Conservation (phyloP, 2,329 filamentous ascomycete genomes). For the Colletotrichum sp. region DNA sequence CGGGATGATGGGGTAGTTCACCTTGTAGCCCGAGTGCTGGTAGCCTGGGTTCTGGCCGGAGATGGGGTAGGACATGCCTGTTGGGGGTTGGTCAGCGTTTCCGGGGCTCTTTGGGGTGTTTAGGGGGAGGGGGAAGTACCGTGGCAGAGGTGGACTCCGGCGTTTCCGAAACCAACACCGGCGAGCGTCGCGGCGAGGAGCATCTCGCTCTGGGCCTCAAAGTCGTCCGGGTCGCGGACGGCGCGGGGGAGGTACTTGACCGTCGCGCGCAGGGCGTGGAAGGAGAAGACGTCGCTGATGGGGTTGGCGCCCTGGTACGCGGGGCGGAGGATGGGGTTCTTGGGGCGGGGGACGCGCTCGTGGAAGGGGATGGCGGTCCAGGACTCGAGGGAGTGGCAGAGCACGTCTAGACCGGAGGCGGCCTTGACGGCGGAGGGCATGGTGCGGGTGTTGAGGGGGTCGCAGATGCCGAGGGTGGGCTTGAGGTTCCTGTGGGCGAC, state of each 20-base stretch:
- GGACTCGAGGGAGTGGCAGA: conserved; percentile 94
- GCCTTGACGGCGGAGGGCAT: conserved; percentile 97
- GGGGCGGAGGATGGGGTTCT: conserved; percentile 88
- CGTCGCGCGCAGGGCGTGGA: conserved; percentile 82
- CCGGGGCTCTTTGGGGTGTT: rapidly evolving
- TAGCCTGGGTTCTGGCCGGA: conserved; percentile 82
- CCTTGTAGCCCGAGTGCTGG: conserved; percentile 71
- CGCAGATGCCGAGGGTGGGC: conserved; percentile 87
- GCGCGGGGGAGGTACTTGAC: conserved; percentile 92
- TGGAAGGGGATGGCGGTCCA: conserved; percentile 98
- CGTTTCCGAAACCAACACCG: conserved; percentile 96
- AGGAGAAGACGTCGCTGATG: conserved; percentile 95
- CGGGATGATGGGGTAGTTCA: conserved; percentile 81
- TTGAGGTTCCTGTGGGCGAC: conserved; percentile 96
- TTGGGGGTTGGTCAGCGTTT: not conserved
- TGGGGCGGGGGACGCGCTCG: conserved; percentile 81
- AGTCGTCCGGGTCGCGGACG: conserved; percentile 86
- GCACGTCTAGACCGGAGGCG: conserved; percentile 88
- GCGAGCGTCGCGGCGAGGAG: conserved; percentile 91
- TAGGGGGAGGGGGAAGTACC: conserved; percentile 37
- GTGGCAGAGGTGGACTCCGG: conserved; percentile 83
- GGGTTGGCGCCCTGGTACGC: conserved; percentile 98
- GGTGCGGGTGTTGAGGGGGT: conserved; percentile 88
- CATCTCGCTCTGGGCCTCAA: conserved; percentile 95
- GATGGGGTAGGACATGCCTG: conserved; percentile 96